Base-by-base conservation (phyloP, 225 moss, liverwort and hornwort genomes). In the Pseudoscleropodium purum region DNA sequence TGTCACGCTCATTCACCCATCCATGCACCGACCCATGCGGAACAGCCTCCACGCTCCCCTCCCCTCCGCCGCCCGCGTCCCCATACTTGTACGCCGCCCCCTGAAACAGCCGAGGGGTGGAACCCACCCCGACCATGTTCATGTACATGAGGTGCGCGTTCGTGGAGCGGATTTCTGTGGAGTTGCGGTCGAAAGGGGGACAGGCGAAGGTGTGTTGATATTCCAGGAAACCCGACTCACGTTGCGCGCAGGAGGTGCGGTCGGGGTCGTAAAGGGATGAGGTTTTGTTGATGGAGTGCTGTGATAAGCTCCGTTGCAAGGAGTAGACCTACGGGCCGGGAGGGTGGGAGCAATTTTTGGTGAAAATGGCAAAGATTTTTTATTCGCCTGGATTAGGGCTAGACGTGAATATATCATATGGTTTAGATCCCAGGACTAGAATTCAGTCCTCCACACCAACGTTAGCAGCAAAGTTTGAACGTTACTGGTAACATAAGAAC, bases 141-240 rank as follows among this genome's bases (percentile, higher is more conserved):
- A 86, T 69, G 67, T 87, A 89, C 84, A 92, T n/a, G 19, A 87
- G 1, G n/a, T 88, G 92, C 7, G 80, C 87, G 36, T 92, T 92
- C 30, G 43, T 19, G 20, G 74, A 47, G 27, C 89, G 49, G 63
- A 65, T 49, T 17, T 68, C 85, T 11, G 75, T 67, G 34, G 16
- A 68, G 41, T 89, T 45, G 1, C 52, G 13, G 34, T 81, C 85
- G 69, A 51, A 85, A 15, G 69, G 62, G 20, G 81, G 84, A 27
- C 92, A 91, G 16, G 76, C 30, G 11, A 31, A 67, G 8, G 6
- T 1, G 65, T 72, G 39, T 51, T 92, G 88, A 13, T 60, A 81
- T 24, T 89, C 84, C 52, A 63, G 11, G 10, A 91, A 86, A 21
- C 76, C 79, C 4, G 25, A 33, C 4, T 54, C 56, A 1, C 26